These are phyloP conservation scores for Alternaria triticimaculans DNA, from an alignment of 2,329 filamentous ascomycete species.

Conservation along the genomic window DNA sequence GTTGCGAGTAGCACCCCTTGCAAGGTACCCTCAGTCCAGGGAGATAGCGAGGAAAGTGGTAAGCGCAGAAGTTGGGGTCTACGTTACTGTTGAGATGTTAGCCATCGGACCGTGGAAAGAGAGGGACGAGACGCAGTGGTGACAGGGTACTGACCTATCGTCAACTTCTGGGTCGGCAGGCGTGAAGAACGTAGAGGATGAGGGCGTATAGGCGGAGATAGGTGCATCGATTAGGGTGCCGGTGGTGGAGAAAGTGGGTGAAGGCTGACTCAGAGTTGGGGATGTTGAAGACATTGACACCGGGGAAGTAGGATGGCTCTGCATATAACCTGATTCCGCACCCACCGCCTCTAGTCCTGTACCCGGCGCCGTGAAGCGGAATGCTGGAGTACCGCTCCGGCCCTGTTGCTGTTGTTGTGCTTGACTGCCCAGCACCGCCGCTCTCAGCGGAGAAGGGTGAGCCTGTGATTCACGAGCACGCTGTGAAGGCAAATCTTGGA, in stretches of 20 bases:
- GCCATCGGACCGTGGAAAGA: not conserved
- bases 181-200: not conserved
- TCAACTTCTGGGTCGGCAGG: not conserved
- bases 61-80: constrained; percentile 24
- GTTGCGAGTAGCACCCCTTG: constrained; percentile 30
- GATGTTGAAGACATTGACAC: not conserved
- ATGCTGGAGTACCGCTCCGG: not conserved
- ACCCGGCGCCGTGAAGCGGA: constrained; percentile 6
- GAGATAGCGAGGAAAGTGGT: constrained; percentile 27
- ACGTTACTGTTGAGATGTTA: not conserved
- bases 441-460: not conserved
- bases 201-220: not conserved
- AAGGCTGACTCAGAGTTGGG: not conserved
- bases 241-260: constrained; percentile 3
- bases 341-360: not conserved
- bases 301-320: not conserved
- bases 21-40: constrained; percentile 30
- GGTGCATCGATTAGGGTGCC: not conserved
- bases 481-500: not conserved
- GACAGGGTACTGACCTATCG: not conserved
- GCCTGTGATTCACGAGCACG: not conserved
- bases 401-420: not conserved
- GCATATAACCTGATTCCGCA: not conserved
- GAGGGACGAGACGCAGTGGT: not conserved
- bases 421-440: not conserved